These are phyloP conservation scores for Panicum hallii DNA, from an alignment of 202 grass and related monocot genomes.

Conservation along the genomic window DNA sequence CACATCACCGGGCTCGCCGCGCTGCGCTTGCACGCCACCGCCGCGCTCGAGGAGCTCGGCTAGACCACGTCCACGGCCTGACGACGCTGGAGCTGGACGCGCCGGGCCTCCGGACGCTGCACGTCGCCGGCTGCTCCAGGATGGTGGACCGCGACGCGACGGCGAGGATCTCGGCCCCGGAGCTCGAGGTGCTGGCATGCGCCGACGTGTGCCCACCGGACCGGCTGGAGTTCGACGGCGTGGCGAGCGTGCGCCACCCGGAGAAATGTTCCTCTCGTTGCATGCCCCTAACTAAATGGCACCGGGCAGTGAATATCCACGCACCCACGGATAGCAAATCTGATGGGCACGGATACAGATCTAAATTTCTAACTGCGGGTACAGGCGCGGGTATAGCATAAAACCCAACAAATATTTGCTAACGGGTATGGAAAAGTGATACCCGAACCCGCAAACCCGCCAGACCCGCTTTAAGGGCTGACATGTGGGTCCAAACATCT, in stretches of 20 bases:
- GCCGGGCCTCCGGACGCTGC: slow-evolving; percentile 20
- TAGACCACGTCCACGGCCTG: neutral
- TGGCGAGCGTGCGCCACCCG: neutral
- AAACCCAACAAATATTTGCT: too few species aligned
- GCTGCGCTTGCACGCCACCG: neutral
- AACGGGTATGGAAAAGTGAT: too few species aligned
- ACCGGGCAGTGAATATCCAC: too few species aligned
- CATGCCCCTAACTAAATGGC: too few species aligned
- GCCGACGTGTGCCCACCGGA: neutral
- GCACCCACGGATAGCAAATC: too few species aligned
- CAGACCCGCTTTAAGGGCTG: too few species aligned
- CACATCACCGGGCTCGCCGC: neutral
- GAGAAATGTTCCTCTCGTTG: neutral
- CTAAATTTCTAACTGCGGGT: too few species aligned
- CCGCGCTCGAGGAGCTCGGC: slow-evolving; percentile 24
- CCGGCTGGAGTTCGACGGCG: neutral
- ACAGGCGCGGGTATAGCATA: too few species aligned
- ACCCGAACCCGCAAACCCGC: too few species aligned
- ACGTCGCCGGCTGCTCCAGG: neutral
- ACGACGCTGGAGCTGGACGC: slow-evolving; percentile 3
- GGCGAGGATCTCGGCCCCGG: neutral
- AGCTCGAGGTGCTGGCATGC: neutral
- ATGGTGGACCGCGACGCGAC: neutral
- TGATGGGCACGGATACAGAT: too few species aligned
- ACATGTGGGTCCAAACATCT: too few species aligned